These are phyloP conservation scores for Sporothrix pseudoabietina DNA, from an alignment of 2,329 filamentous ascomycete genomes.

Conservation along the genomic window DNA sequence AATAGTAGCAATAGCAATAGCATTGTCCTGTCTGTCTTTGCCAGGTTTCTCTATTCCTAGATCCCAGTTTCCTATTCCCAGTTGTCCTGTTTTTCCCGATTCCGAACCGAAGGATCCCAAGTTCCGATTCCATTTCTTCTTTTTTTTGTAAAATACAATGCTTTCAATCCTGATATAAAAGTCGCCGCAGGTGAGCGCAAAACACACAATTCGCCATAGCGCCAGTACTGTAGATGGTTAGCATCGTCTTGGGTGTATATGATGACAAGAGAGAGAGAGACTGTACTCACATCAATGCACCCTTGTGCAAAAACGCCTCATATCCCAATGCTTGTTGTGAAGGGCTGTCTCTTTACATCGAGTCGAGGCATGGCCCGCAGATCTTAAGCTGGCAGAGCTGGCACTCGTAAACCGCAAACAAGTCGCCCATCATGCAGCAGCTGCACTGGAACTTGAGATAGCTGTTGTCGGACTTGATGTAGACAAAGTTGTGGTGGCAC, in stretches of 20 bases:
- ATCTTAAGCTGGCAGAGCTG: conserved; percentile 68
- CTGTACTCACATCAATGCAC: conserved; percentile 1
- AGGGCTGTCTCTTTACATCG: background rate
- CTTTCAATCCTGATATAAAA: background rate
- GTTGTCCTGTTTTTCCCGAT: background rate
- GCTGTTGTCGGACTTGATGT: conserved; percentile 68
- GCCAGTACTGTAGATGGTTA: background rate
- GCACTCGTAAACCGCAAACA: conserved; percentile 71
- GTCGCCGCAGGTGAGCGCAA: background rate
- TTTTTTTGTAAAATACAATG: background rate
- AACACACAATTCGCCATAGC: background rate
- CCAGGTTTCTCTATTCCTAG: background rate
- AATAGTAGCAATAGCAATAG: background rate
- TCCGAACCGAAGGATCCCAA: background rate
- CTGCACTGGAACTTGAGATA: conserved; percentile 68
- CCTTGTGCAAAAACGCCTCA: background rate
- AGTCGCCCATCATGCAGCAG: conserved; percentile 64
- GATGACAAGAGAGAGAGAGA: background rate
- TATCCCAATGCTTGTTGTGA: background rate
- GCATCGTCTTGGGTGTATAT: background rate
- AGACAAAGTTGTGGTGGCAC: conserved; percentile 64
- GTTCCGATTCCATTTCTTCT: background rate
- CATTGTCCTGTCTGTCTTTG: background rate
- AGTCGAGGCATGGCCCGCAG: conserved; percentile 60
- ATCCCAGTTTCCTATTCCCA: background rate